These are phyloP conservation scores for Raphanus sativus DNA, from an alignment of 345 rosid genomes.

Conservation along the genomic window DNA sequence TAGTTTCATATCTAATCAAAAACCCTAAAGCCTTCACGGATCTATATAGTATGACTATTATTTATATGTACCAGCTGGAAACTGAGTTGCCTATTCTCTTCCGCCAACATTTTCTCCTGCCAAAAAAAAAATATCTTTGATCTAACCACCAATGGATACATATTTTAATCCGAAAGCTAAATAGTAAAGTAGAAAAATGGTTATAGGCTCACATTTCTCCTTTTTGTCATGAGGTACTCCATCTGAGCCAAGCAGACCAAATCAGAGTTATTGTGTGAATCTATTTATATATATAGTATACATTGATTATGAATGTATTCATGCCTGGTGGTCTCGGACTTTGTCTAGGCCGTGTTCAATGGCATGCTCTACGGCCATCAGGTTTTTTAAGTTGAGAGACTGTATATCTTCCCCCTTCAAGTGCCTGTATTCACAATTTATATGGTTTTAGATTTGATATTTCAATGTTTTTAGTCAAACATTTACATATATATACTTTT, in stretches of 20 bases:
- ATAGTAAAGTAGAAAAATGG: not conserved
- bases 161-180: not conserved
- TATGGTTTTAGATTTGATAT: not conserved
- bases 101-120: slow-evolving; percentile 43
- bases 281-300: no score
- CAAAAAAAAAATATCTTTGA: not conserved
- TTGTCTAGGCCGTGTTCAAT: slow-evolving; percentile 61
- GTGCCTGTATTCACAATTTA: slow-evolving; percentile 47
- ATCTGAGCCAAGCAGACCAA: slow-evolving; percentile 36
- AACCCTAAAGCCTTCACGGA: not conserved
- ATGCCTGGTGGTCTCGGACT: slow-evolving; percentile 56
- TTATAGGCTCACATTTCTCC: slow-evolving; percentile 47
- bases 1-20: not conserved
- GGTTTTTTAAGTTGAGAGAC: slow-evolving; percentile 58
- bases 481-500: no score
- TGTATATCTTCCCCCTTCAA: slow-evolving; percentile 70
- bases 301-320: not conserved
- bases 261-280: not conserved
- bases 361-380: slow-evolving; percentile 60
- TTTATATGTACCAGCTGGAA: slow-evolving; percentile 43
- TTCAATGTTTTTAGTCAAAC: no score
- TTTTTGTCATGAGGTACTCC: slow-evolving; percentile 40
- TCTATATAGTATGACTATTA: not conserved
- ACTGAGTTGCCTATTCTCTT: slow-evolving; percentile 46
- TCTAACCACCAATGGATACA: not conserved